Evolutionary conservation across 2,329 filamentous ascomycete species (phyloP).

Genomic region (Aspergillus alliaceus): DNA sequence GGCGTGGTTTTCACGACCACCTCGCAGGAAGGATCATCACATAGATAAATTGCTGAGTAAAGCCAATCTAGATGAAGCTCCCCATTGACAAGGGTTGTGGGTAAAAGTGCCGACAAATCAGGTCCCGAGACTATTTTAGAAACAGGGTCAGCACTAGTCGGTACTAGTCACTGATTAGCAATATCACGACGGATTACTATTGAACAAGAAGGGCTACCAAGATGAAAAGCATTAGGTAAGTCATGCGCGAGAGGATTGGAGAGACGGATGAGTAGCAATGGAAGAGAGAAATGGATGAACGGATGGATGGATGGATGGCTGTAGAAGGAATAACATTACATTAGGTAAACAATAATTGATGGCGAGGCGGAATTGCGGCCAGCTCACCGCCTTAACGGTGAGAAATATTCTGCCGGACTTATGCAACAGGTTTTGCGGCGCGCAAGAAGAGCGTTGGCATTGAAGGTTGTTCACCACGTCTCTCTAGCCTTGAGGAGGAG

Average conservation of each 20-base stretch:
- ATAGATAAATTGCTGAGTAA: too few species aligned
- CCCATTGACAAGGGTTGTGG: neutral
- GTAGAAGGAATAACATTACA: too few species aligned
- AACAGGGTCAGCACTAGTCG: neutral
- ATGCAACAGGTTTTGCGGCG: slow-evolving; percentile 7
- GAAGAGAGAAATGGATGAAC: too few species aligned
- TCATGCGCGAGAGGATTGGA: too few species aligned
- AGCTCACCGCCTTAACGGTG: neutral
- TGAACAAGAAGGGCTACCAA: too few species aligned
- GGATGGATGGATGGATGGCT: too few species aligned
- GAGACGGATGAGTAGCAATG: too few species aligned
- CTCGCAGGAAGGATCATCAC: too few species aligned
- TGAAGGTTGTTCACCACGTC: neutral
- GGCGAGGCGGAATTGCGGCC: neutral
- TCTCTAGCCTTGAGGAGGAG: neutral
- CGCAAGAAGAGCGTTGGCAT: neutral
- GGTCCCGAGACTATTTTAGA: neutral
- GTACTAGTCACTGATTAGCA: too few species aligned
- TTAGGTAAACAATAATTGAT: neutral
- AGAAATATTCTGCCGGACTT: slow-evolving; percentile 3
- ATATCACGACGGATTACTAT: too few species aligned
- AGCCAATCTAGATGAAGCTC: neutral
- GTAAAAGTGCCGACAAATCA: neutral
- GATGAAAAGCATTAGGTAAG: too few species aligned
- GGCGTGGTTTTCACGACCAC: too few species aligned